Conservation (phyloP, 106 monocot species). For the Chionographis japonica region DNA sequence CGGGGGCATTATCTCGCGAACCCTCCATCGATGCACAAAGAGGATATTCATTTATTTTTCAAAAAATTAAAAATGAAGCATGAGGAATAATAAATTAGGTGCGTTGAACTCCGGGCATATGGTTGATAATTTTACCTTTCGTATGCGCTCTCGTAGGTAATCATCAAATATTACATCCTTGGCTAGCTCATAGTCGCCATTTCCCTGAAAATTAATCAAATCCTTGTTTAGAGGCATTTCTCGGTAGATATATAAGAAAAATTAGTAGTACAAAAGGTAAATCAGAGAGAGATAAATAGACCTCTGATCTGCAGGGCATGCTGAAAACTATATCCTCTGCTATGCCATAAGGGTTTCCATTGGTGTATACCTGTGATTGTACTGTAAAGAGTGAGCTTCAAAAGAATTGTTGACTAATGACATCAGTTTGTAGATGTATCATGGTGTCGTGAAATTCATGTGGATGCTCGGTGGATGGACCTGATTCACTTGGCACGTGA, state of each 20-base stretch:
- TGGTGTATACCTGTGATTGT: constrained; percentile 70
- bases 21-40: too few relatives aligned
- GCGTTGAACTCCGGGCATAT: not conserved
- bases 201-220: constrained; percentile 49
- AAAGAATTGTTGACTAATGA: not conserved
- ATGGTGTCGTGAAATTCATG: too few relatives aligned
- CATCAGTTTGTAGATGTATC: not conserved
- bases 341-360: constrained; percentile 94
- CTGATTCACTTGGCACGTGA: too few relatives aligned
- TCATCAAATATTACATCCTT: constrained; percentile 76
- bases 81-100: not conserved
- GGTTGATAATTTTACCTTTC: constrained; percentile 46
- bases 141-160: constrained; percentile 67
- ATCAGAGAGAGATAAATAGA: not conserved
- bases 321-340: constrained; percentile 93
- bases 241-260: not conserved
- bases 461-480: too few relatives aligned
- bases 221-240: not conserved
- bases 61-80: not conserved
- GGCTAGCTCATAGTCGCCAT: constrained; percentile 94
- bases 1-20: too few relatives aligned
- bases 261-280: not conserved
- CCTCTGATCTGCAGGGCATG: constrained; percentile 93
- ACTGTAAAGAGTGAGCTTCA: not conserved
- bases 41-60: not conserved